phyloP scores from a whole-genome alignment of 805 yeast species.

The Wilhelminamyces savonicus region DNA sequence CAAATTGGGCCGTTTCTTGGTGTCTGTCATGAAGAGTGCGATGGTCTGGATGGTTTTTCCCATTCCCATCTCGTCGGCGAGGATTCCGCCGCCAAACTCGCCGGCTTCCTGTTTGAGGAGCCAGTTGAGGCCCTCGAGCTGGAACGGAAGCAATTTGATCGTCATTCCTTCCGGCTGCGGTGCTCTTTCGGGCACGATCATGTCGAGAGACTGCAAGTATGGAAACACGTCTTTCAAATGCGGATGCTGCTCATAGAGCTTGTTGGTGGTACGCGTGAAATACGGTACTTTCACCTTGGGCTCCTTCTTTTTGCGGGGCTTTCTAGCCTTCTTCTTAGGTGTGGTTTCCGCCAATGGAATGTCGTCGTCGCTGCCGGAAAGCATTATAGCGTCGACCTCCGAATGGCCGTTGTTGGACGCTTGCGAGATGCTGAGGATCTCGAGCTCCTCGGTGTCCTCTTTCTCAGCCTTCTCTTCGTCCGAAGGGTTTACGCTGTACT shows the following conservation, averaged over 20 bases:
- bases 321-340: constrained; percentile 14
- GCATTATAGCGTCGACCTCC: constrained; percentile 18
- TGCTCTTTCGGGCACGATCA: constrained; percentile 48
- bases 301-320: constrained; percentile 25
- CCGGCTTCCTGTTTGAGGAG: constrained; percentile 73
- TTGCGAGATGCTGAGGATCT: constrained; percentile 14
- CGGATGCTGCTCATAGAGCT: constrained; percentile 72
- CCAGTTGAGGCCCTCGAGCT: constrained; percentile 92
- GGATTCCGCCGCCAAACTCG: constrained; percentile 78
- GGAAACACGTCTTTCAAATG: constrained; percentile 69
- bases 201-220: constrained; percentile 43
- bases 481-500: constrained; percentile 1
- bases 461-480: constrained; percentile 8
- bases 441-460: constrained; percentile 7
- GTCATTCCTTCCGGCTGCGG: constrained; percentile 76
- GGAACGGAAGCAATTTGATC: constrained; percentile 77
- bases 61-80: constrained; percentile 99
- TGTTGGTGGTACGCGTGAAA: constrained; percentile 62
- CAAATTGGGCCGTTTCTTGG: constrained; percentile 62
- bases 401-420: constrained; percentile 19
- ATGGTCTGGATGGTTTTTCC: constrained; percentile 98
- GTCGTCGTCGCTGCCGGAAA: constrained; percentile 17
- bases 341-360: constrained; percentile 17
- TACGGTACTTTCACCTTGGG: constrained; percentile 59
- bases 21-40: constrained; percentile 71